Conservation (phyloP, 1,139 yeast genomes). For the Waltiozyma sp. region DNA sequence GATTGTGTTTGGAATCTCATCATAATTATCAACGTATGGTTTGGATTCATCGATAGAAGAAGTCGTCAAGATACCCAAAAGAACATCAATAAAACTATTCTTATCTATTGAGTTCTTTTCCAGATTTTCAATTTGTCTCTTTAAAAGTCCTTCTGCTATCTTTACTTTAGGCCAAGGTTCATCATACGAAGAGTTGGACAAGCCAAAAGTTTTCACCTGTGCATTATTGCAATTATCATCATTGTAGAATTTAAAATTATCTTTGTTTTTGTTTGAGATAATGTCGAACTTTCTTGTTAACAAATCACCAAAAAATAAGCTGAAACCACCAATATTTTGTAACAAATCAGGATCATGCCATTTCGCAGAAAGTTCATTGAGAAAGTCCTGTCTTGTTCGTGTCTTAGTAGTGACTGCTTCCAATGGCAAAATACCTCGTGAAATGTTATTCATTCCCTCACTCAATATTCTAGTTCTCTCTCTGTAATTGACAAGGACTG, state of each 20-base stretch:
- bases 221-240: conserved; percentile 3
- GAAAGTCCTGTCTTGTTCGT: conserved; percentile 31
- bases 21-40: conserved; percentile 20
- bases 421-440: conserved; percentile 66
- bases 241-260: conserved; percentile 24
- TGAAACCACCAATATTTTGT: conserved; percentile 68
- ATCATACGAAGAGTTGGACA: conserved; percentile 52
- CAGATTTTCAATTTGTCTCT: conserved; percentile 27
- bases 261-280: conserved; percentile 30
- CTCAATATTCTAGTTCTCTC: conserved; percentile 21
- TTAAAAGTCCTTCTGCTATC: conserved; percentile 37
- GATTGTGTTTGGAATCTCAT: conserved; percentile 46
- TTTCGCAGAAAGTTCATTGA: conserved; percentile 28
- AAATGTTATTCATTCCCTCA: conserved; percentile 25
- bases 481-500: conserved; percentile 68
- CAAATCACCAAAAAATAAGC: conserved; percentile 60
- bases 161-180: conserved; percentile 68
- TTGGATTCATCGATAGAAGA: conserved; percentile 23
- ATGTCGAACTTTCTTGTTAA: conserved; percentile 32
- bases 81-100: conserved; percentile 34
- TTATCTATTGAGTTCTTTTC: conserved; percentile 22
- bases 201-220: conserved; percentile 32
- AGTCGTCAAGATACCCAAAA: conserved; percentile 44
- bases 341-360: conserved; percentile 26
- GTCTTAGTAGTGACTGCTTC: conserved; percentile 35